Evolutionary conservation across 75 land plant species (phyloP).

Genomic region (Sequoia sempervirens): DNA sequence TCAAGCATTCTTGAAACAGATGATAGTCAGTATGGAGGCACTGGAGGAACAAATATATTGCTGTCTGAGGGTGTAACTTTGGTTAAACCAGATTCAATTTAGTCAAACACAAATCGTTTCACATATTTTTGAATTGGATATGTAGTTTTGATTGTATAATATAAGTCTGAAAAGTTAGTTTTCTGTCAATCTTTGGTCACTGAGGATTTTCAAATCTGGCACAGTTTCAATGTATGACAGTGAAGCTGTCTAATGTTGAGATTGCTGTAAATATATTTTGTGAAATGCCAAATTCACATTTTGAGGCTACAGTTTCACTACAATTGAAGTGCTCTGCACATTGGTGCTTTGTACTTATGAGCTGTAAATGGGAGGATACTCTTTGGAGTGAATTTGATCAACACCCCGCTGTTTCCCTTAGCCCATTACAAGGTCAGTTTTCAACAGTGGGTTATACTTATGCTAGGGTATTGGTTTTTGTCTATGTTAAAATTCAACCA

Average conservation of each 20-base stretch:
- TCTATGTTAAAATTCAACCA: background rate
- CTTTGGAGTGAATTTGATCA: background rate
- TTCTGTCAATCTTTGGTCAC: too few relatives aligned
- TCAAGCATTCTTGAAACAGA: slow-evolving; percentile 9
- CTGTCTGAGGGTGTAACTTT: slow-evolving; percentile 12
- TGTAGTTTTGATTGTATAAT: slow-evolving; percentile 7
- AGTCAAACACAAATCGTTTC: background rate
- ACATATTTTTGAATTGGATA: background rate
- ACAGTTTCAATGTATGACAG: slow-evolving; percentile 8
- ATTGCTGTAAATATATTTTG: slow-evolving; percentile 9
- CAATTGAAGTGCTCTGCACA: background rate
- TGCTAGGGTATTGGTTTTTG: background rate
- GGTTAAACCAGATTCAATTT: slow-evolving; percentile 10
- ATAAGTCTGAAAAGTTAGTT: background rate
- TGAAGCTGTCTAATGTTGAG: slow-evolving; percentile 11
- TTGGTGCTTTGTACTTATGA: background rate
- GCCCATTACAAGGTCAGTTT: background rate
- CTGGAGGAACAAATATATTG: slow-evolving; percentile 4
- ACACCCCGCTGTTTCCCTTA: background rate
- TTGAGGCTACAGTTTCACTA: slow-evolving; percentile 5
- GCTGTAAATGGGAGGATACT: background rate
- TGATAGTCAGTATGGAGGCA: slow-evolving; percentile 10
- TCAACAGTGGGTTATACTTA: background rate
- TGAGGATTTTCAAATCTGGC: slow-evolving; percentile 5
- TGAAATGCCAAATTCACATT: slow-evolving; percentile 8